These are phyloP conservation scores for Danielozyma ontarioensis DNA, from an alignment of 805 yeast species.

Conservation along the genomic window DNA sequence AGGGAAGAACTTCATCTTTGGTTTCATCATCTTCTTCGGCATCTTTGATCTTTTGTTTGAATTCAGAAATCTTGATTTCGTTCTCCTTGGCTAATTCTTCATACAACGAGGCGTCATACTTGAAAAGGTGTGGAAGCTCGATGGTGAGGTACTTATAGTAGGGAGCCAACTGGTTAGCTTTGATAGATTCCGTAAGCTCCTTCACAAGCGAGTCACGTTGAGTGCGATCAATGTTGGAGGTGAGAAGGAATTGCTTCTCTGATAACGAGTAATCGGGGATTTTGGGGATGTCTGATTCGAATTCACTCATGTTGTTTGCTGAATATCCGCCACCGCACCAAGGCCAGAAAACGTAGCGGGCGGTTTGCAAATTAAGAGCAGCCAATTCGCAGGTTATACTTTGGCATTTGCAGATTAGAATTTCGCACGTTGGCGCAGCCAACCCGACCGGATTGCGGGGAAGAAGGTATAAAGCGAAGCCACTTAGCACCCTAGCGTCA, in stretches of 20 bases:
- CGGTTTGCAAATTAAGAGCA: no score
- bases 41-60: constrained; percentile 48
- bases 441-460: no score
- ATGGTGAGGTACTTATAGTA: constrained; percentile 62
- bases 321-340: no score
- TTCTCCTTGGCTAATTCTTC: constrained; percentile 48
- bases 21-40: constrained; percentile 75
- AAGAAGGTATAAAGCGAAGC: no score
- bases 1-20: constrained; percentile 72
- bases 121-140: constrained; percentile 32
- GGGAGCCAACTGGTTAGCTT: constrained; percentile 68
- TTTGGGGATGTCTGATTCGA: constrained; percentile 46
- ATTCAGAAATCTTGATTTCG: constrained; percentile 47
- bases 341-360: neutral
- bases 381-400: no score
- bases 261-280: constrained; percentile 82
- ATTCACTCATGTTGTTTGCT: constrained; percentile 10
- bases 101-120: constrained; percentile 59
- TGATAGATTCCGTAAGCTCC: constrained; percentile 50
- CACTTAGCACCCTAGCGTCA: no score
- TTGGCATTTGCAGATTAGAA: no score
- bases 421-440: no score
- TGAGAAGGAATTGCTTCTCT: constrained; percentile 68
- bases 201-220: constrained; percentile 38
- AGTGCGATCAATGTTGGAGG: constrained; percentile 25